Evolutionary conservation across 345 rosid species (phyloP), one percentile per base, ranked within the genome.

Genomic region (Diplotaxis tenuifolia): DNA sequence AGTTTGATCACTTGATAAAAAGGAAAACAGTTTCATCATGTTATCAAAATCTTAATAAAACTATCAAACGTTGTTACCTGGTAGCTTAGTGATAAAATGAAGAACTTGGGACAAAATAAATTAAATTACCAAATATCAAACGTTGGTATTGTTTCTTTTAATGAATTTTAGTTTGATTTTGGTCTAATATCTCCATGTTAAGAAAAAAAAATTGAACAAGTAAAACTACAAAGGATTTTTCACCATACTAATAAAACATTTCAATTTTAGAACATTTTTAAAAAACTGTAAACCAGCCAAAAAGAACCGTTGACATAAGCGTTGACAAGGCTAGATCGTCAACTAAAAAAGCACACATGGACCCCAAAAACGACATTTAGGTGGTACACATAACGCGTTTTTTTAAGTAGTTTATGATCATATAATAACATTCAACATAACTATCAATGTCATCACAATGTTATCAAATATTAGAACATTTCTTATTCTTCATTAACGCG

Each of bases 361-460:
- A 65, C 20, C 65, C 25, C 19, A 59, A 67, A 59, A 67, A 31
- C 52, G 28, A 50, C 36, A 66, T 16, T 61, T 53, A 32, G 62
- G 32, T 38, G 53, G 34, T 57, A 58, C 15, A 14, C 40, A 18
- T 74, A 31, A 68, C 78, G 78, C 78, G 68, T 38, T 66, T 72
- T 38, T 66, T 72, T 21, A 10, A 6, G 42, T 29, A 42, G 54
- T 25, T 7, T 56, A 31, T 8, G 18, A 52, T 32, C 32, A 75
- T 16, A 7, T 52, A 45, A 3, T 60, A 67, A 59, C 62, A 75
- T 68, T 67, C n/a, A n/a, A n/a, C n/a, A n/a, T n/a, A n/a, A n/a
- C n/a, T n/a, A n/a, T n/a, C n/a, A n/a, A n/a, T n/a, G n/a, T n/a
- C n/a, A n/a, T n/a, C n/a, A n/a, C n/a, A n/a, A n/a, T n/a, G n/a